Percentiles rank a stretch among this genome's conserved stretches.
These are phyloP conservation scores for Colletotrichum simmondsii DNA, from an alignment of 2,329 filamentous ascomycete species.

Conservation along the genomic window DNA sequence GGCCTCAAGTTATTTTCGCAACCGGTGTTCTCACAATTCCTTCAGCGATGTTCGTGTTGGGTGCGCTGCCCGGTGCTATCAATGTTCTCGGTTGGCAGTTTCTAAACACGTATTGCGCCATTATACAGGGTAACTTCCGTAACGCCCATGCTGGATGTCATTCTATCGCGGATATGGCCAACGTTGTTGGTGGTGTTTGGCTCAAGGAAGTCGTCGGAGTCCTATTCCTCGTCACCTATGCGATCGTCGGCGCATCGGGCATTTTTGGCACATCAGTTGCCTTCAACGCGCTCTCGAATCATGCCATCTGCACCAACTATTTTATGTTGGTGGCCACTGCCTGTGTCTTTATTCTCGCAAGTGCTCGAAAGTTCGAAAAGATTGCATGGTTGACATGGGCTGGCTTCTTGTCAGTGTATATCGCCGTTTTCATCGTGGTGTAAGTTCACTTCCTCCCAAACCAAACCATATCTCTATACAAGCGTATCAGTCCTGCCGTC, in stretches of 20 bases:
- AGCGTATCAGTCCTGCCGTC: too few species aligned
- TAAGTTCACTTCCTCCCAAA: conserved; percentile 38
- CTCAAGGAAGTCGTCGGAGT: conserved; percentile 64
- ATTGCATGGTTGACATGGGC: conserved; percentile 72
- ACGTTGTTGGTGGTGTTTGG: conserved; percentile 62
- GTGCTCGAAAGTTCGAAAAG: conserved; percentile 68
- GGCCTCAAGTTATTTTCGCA: conserved; percentile 50
- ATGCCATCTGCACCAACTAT: conserved; percentile 69
- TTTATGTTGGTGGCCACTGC: conserved; percentile 64
- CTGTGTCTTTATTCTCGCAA: conserved; percentile 59
- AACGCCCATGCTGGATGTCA: conserved; percentile 51
- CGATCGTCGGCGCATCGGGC: conserved; percentile 66
- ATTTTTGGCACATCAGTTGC: conserved; percentile 69
- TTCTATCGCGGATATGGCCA: conserved; percentile 65
- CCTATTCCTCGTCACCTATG: conserved; percentile 67
- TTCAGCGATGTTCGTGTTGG: conserved; percentile 53
- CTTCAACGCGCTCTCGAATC: conserved; percentile 68
- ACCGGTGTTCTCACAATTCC: conserved; percentile 55
- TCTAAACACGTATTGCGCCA: conserved; percentile 52
- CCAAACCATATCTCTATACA: too few species aligned
- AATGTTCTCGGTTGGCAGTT: conserved; percentile 54
- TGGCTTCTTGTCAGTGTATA: conserved; percentile 68
- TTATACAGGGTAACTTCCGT: conserved; percentile 52
- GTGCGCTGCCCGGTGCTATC: conserved; percentile 54
- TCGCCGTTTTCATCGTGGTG: conserved; percentile 68